Base-by-base conservation (phyloP, 129 eudicot species). In the Flaveria bidentis region DNA sequence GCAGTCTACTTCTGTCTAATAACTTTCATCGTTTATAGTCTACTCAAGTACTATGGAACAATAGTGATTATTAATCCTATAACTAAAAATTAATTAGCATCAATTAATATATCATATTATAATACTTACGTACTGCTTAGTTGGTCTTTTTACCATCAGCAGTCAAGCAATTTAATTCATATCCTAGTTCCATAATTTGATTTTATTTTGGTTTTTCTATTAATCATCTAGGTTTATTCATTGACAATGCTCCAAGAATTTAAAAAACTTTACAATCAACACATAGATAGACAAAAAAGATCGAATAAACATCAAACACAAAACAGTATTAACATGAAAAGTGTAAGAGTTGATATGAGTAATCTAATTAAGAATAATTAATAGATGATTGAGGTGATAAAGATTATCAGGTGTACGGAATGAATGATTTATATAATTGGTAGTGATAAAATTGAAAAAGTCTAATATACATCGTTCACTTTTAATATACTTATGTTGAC, bases 1-100 rank as follows among this genome's bases (percentile, higher is more conserved):
- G 71, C 75, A 80, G 88, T 86, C 92, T 66, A 81, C 46, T 50
- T 81, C 72, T 84, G 88, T 90, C 83, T 77, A 68, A 79, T 79
- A 78, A 79, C 82, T 81, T 88, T 86, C 88, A 87, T 85, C 74
- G 80, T 17, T 51, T 49, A 71, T 45, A 78, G 80, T 77, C 87
- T 88, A 83, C 86, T 87, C 84, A 73, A 81, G 13, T 36, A 36
- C 41, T 58, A 68, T 62, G 84, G 69, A 46, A 76, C 39, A 18
- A 26, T 14, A 62, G 44, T 28, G 45, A 62, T 28, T 36, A 36
- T 36, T 20, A 20, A 20, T 36, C 41, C 41, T 36, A 36, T 33
- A 33, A 20, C 0, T 33, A 33, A 33, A 33, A 33, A 33, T 26
- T 13, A 17, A 9, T 26, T 16, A 26, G 28, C 15, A 28, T 62